Conservation (phyloP, 305 asterid genomes). For the Fraxinus sp. region DNA sequence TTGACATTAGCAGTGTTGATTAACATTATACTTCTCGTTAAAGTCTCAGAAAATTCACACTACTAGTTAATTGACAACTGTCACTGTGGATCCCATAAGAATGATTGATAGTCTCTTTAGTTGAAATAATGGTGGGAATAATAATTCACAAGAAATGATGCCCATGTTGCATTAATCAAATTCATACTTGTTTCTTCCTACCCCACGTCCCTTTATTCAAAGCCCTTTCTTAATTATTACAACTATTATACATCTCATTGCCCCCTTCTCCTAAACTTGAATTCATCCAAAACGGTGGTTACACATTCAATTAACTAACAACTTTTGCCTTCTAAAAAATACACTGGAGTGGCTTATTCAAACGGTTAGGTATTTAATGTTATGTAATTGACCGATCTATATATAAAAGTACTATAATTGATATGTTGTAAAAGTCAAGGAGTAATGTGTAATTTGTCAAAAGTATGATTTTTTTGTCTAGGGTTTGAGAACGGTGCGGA, state of each 20-base stretch:
- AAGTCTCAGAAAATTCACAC: not conserved
- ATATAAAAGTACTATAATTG: no score
- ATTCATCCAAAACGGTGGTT: not conserved
- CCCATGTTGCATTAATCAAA: not conserved
- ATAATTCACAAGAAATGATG: slow-evolving; percentile 2
- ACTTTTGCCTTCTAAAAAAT: not conserved
- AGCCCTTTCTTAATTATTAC: not conserved
- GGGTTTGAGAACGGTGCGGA: no score
- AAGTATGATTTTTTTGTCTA: no score
- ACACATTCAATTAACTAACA: not conserved
- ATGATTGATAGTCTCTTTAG: not conserved
- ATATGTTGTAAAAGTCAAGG: no score
- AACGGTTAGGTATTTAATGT: not conserved
- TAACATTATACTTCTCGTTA: not conserved
- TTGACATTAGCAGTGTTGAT: no score
- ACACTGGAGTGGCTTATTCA: not conserved
- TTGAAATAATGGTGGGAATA: not conserved
- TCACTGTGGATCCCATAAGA: not conserved
- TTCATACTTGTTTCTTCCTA: not conserved
- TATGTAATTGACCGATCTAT: no score
- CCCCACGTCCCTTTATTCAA: slow-evolving; percentile 17
- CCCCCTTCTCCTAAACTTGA: not conserved
- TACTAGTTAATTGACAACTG: not conserved
- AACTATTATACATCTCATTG: not conserved
- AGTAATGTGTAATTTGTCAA: no score